Conservation (phyloP, 768 basidiomycete genomes). For the Cantharellus cinnabarinus region DNA sequence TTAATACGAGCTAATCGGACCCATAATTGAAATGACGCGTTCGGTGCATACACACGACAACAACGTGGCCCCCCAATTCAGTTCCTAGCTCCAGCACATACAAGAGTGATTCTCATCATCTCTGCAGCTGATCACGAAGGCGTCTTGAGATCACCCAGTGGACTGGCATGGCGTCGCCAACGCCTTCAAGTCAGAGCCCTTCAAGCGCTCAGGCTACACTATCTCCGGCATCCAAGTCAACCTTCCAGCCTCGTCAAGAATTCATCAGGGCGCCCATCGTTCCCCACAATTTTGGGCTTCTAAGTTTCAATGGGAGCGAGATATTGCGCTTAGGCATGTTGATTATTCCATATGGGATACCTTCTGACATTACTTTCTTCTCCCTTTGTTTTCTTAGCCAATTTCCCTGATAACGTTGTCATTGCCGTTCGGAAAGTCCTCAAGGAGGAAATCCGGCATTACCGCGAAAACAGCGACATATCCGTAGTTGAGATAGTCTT, state of each 20-base stretch:
- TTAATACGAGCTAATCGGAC: too few species aligned
- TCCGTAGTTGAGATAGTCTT: constrained; percentile 6
- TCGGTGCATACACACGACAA: too few species aligned
- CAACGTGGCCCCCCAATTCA: too few species aligned
- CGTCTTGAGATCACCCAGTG: too few species aligned
- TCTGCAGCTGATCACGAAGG: too few species aligned
- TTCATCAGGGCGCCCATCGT: constrained; percentile 4
- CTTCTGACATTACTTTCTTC: too few species aligned
- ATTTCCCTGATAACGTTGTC: constrained; percentile 6
- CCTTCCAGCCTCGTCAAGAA: constrained; percentile 7
- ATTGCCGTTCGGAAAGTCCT: background rate
- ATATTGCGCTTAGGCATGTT: constrained; percentile 1
- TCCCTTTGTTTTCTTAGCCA: background rate
- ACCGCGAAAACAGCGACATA: constrained; percentile 5
- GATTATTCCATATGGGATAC: too few species aligned
- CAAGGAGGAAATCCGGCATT: background rate
- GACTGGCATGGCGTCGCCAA: too few species aligned
- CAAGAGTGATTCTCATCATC: too few species aligned
- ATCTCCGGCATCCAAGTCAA: background rate
- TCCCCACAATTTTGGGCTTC: constrained; percentile 6
- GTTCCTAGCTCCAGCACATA: too few species aligned
- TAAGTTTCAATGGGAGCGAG: constrained; percentile 8
- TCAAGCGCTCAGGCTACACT: background rate
- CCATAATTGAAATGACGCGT: too few species aligned
- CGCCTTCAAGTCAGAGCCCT: too few species aligned